These are phyloP conservation scores for Nicotiana tabacum DNA, from an alignment of 257 asterid genomes.

Conservation along the genomic window DNA sequence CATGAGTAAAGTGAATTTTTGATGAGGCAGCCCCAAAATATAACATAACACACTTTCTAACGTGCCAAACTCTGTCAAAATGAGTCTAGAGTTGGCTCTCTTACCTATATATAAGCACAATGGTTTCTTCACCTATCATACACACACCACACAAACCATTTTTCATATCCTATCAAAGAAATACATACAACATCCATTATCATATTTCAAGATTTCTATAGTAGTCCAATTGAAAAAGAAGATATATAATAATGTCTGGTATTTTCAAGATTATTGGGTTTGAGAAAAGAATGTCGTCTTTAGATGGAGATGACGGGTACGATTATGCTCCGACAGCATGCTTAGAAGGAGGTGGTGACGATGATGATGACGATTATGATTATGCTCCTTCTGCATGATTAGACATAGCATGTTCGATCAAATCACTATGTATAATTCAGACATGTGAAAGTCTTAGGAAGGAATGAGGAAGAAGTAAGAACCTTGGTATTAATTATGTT, in stretches of 20 bases:
- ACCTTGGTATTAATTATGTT: neutral
- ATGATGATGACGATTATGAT: neutral
- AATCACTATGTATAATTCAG: neutral
- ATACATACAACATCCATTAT: neutral
- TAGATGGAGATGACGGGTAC: neutral
- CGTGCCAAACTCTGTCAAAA: neutral
- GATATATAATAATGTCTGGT: neutral
- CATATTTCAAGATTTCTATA: neutral
- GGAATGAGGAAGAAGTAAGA: neutral
- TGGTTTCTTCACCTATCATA: neutral
- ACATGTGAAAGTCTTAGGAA: neutral
- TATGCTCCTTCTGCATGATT: neutral
- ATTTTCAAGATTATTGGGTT: neutral
- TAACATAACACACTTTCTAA: neutral
- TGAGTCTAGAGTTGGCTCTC: neutral
- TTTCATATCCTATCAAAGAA: neutral
- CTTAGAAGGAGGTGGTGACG: neutral
- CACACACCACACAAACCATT: neutral
- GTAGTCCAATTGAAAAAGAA: too few species aligned
- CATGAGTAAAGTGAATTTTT: too few species aligned
- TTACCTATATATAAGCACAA: neutral
- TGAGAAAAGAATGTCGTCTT: neutral
- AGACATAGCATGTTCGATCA: too few species aligned
- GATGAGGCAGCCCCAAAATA: neutral
- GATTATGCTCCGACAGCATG: slow-evolving; percentile 6